Evolutionary conservation across 192 early-diverging fungal genomes (phyloP).

Genomic region (Umbelopsis sp.): DNA sequence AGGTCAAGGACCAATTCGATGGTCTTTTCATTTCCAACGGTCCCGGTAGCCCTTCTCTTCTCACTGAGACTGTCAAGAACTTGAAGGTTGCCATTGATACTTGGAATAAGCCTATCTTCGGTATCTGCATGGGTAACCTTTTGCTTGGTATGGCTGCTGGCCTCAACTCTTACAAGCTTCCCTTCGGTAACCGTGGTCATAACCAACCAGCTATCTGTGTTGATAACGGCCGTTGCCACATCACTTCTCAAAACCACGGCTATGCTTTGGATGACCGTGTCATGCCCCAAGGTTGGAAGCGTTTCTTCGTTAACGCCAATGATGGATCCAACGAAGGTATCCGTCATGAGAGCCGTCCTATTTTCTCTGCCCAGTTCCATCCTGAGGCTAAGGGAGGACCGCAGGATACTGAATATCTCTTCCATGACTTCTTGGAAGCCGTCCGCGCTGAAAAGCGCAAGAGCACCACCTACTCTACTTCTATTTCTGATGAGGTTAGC

Average conservation of each 20-base stretch:
- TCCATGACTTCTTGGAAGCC: constrained; percentile 75
- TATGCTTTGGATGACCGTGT: constrained; percentile 75
- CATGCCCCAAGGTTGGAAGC: constrained; percentile 75
- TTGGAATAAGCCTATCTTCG: constrained; percentile 85
- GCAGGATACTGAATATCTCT: constrained; percentile 88
- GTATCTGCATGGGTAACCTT: constrained; percentile 98
- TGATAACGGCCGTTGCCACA: constrained; percentile 76
- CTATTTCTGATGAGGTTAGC: neutral
- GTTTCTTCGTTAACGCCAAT: constrained; percentile 94
- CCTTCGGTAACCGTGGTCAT: constrained; percentile 95
- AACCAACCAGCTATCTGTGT: constrained; percentile 91
- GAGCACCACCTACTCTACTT: constrained; percentile 4
- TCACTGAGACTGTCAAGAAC: constrained; percentile 68
- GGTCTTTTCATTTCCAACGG: constrained; percentile 94
- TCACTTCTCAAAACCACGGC: constrained; percentile 97
- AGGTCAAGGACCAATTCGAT: constrained; percentile 67
- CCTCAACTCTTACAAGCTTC: constrained; percentile 82
- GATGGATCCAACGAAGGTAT: constrained; percentile 97
- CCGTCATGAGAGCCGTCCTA: constrained; percentile 70
- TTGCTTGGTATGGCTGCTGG: constrained; percentile 91
- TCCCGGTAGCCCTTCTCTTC: constrained; percentile 79
- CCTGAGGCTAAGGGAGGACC: constrained; percentile 95
- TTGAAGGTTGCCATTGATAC: constrained; percentile 64
- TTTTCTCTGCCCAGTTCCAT: constrained; percentile 91
- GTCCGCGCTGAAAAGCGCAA: constrained; percentile 64